Evolutionary conservation across 768 basidiomycete species (phyloP).

Genomic region (Postia placenta): DNA sequence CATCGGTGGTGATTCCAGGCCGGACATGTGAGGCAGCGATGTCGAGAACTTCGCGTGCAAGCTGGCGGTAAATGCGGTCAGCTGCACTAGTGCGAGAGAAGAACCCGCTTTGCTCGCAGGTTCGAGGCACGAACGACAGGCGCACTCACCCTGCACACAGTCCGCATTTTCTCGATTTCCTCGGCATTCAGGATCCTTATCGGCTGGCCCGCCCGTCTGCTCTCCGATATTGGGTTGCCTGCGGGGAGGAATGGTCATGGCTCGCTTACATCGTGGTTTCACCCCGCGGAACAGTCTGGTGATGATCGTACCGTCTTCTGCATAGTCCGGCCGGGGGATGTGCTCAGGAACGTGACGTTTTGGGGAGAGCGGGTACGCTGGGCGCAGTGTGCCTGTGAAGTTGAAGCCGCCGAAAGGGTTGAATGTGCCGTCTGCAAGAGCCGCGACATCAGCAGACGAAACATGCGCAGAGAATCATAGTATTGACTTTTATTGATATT

Average conservation of each 20-base stretch:
- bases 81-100: too few species aligned
- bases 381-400: slow-evolving; percentile 78
- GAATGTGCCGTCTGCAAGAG: slow-evolving; percentile 58
- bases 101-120: too few species aligned
- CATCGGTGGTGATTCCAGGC: slow-evolving; percentile 95
- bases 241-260: slow-evolving; percentile 16
- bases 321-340: slow-evolving; percentile 88
- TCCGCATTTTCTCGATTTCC: slow-evolving; percentile 88
- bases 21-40: slow-evolving; percentile 78
- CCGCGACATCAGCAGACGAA: not conserved
- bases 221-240: slow-evolving; percentile 60
- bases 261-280: slow-evolving; percentile 26
- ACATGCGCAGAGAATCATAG: not conserved
- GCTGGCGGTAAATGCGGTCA: slow-evolving; percentile 36
- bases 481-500: slow-evolving; percentile 22
- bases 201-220: slow-evolving; percentile 49
- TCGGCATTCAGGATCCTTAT: slow-evolving; percentile 60
- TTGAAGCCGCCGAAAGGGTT: slow-evolving; percentile 72
- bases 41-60: slow-evolving; percentile 90
- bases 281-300: slow-evolving; percentile 23
- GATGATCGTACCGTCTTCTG: slow-evolving; percentile 51
- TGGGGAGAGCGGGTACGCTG: slow-evolving; percentile 83
- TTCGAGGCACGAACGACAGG: not conserved
- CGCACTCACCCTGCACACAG: slow-evolving; percentile 67
- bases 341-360: slow-evolving; percentile 73